A percentile compares a stretch with the other conserved stretches of the same genome.
Evolutionary conservation across 352 stramenopile genomes (phyloP).

Genomic region (Phytophthora melonis): DNA sequence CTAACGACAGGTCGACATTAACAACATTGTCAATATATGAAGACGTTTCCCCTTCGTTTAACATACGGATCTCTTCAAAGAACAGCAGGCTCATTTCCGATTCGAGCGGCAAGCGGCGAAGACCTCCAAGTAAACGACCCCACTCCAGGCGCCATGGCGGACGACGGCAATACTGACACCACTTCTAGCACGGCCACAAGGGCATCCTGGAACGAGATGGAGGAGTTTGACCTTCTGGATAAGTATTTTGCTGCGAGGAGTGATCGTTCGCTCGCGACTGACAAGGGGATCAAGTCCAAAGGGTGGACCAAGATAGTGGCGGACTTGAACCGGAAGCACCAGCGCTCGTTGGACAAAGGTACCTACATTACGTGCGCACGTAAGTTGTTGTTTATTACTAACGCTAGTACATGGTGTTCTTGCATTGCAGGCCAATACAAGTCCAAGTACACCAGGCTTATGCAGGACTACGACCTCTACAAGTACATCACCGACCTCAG

Average conservation of each 20-base stretch:
- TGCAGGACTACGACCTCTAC: conserved; percentile 21
- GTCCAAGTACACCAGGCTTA: conserved; percentile 9
- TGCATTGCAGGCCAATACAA: conserved; percentile 16
- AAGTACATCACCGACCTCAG: conserved; percentile 16
- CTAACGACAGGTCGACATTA: background rate
- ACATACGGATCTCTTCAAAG: background rate
- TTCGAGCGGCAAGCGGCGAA: background rate
- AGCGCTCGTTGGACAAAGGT: background rate
- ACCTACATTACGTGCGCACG: background rate
- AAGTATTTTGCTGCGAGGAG: conserved; percentile 7
- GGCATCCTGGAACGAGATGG: conserved; percentile 3
- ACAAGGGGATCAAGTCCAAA: conserved; percentile 2
- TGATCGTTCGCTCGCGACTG: background rate
- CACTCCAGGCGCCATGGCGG: background rate
- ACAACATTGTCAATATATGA: background rate
- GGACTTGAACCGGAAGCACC: background rate
- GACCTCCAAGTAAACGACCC: background rate
- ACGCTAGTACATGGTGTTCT: background rate
- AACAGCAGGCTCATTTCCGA: background rate
- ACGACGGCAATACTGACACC: background rate
- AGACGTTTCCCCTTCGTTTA: background rate
- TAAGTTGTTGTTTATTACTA: background rate
- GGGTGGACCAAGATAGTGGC: background rate
- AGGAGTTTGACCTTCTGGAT: conserved; percentile 24
- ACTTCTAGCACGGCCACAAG: background rate